phyloP scores from a whole-genome alignment of 495 filamentous ascomycete species.

The Lophiostoma macrostomum region DNA sequence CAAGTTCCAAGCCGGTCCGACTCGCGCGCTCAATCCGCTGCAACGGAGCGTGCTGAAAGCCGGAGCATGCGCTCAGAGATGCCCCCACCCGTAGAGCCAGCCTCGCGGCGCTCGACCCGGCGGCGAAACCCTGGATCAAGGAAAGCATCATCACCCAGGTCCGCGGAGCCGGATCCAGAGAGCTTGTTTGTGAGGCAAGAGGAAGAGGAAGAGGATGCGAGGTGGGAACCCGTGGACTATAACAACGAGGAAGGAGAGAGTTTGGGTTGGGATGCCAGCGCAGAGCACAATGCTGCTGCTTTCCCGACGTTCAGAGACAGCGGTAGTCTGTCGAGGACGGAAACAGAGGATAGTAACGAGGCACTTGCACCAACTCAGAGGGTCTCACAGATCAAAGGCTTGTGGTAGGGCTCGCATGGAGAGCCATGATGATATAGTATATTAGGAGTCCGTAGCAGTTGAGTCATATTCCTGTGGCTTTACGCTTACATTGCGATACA shows the following conservation, averaged over 20 bases:
- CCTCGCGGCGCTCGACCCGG: constrained; percentile 35
- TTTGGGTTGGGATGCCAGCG: constrained; percentile 78
- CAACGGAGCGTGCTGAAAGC: constrained; percentile 18
- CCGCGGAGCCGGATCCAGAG: constrained; percentile 62
- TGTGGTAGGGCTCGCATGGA: no score
- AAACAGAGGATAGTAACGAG: constrained; percentile 37
- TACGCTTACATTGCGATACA: no score
- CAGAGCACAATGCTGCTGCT: constrained; percentile 41
- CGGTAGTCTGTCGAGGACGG: constrained; percentile 34
- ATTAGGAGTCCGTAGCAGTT: no score
- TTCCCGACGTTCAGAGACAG: constrained; percentile 43
- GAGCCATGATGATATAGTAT: no score
- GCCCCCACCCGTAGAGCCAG: constrained; percentile 37
- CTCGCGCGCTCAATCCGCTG: constrained; percentile 30
- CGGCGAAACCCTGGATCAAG: constrained; percentile 22
- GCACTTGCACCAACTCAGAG: constrained; percentile 64
- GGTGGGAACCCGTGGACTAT: constrained; percentile 78
- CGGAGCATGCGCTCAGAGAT: constrained; percentile 28
- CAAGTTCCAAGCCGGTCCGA: constrained; percentile 18
- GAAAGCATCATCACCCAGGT: constrained; percentile 32
- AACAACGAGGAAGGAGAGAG: constrained; percentile 63
- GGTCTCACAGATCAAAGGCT: constrained; percentile 52
- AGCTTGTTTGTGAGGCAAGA: constrained; percentile 73
- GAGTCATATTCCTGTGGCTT: no score
- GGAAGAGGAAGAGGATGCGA: constrained; percentile 66